Conservation (phyloP, 371 early-diverging fungal species). For the Chytridium lagenaria region DNA sequence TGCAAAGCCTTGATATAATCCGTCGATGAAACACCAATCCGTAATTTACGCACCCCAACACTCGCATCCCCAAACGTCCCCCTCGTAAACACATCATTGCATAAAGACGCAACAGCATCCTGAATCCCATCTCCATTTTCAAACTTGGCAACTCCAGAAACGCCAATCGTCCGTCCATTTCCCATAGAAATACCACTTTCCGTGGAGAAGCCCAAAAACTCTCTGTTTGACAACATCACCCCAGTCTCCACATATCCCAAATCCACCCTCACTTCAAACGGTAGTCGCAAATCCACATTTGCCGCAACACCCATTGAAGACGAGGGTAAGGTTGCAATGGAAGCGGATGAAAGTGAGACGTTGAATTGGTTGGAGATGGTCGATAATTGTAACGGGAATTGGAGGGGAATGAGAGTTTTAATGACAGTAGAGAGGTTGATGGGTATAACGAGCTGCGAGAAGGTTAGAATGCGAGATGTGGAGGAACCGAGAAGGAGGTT, state of each 20-base stretch:
- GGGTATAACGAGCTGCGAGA: slow-evolving; percentile 28
- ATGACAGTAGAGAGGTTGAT: slow-evolving; percentile 14
- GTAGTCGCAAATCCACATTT: background rate
- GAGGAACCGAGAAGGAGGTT: slow-evolving; percentile 28
- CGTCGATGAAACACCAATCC: slow-evolving; percentile 1
- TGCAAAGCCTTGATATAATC: slow-evolving; percentile 34
- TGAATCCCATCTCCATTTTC: slow-evolving; percentile 2
- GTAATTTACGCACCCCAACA: background rate
- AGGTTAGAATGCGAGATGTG: slow-evolving; percentile 31
- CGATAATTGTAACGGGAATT: slow-evolving; percentile 8
- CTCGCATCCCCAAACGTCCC: slow-evolving; percentile 13
- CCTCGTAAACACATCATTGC: background rate
- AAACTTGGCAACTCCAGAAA: background rate
- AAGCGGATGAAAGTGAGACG: background rate
- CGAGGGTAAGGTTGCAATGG: background rate
- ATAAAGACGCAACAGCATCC: slow-evolving; percentile 1
- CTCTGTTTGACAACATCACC: background rate
- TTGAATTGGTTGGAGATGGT: slow-evolving; percentile 12
- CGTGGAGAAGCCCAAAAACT: slow-evolving; percentile 1
- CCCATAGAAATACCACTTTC: background rate
- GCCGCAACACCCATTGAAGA: slow-evolving; percentile 5
- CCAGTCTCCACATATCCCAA: slow-evolving; percentile 1
- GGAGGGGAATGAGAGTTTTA: background rate
- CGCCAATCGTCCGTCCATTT: background rate
- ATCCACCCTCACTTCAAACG: slow-evolving; percentile 7